Base-by-base conservation (phyloP, 148 eudicot genomes). In the Silene uniflora region DNA sequence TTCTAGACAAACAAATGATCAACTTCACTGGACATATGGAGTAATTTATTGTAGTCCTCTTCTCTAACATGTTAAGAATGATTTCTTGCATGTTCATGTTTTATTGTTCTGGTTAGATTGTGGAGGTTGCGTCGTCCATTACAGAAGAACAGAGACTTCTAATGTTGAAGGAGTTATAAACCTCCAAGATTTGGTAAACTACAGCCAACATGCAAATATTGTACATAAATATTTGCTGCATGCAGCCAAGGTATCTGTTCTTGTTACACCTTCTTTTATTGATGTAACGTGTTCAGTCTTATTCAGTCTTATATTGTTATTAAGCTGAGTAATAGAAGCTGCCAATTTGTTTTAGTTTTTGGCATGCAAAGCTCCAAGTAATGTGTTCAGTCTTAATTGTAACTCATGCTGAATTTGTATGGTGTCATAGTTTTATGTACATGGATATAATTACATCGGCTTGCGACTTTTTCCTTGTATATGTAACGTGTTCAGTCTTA, bases 121-220 rank as follows among this genome's bases (percentile, higher is more conserved):
- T 80, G 67, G 72, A 75, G 27, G 67, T 46, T 55, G 79, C 72
- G 42, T 75, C 79, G 16, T 71, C 76, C 32, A 14, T 22, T 27
- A 18, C 47, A 3, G 49, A 80, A 63, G 72, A 71, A 71, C 79
- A 71, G 62, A 75, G 22, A 58, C 76, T 80, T 75, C 73, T 80
- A 56, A 80, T 80, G 83, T 44, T 75, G 67, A 80, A 71, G 67
- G 76, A 54, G 47, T 35, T 80, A 55, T 80, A 72, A 71, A 32
- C 32, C 52, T 65, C 63, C 14, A 3, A 24, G 47, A 35, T 65
- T 22, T 27, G 44, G 22, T 59, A 29, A 39, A 72, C 46, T 64
- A 61, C 64, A 70, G 32, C 68, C 62, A n/a, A 73, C 78, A 47
- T 69, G 82, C 75, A 75, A 44, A 74, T 79, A 59, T 68, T 6